phyloP scores from a whole-genome alignment of 2,329 filamentous ascomycete genomes.

The Dactylonectria estremocensis region DNA sequence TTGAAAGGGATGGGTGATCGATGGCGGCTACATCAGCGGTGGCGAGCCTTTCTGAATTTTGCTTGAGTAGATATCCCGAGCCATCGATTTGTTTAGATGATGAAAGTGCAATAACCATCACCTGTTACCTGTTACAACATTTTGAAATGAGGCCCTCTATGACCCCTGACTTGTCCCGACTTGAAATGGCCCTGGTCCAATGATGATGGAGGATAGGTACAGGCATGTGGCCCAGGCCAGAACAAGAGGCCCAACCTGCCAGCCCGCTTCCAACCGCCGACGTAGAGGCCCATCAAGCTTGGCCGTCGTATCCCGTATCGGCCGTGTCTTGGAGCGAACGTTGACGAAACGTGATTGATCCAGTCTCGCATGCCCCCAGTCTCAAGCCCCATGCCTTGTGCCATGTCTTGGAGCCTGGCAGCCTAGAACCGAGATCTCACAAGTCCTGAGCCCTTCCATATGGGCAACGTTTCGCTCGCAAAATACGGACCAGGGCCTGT shows the following conservation, averaged over 20 bases:
- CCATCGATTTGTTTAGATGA: conserved; percentile 41
- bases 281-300: background rate
- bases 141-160: conserved; percentile 16
- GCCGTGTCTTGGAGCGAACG: conserved; percentile 12
- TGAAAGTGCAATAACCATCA: conserved; percentile 35
- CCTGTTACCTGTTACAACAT: conserved; percentile 12
- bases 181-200: conserved; percentile 14
- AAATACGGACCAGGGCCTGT: background rate
- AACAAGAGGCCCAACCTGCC: background rate
- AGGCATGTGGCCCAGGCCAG: background rate
- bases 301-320: conserved; percentile 18
- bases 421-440: conserved; percentile 10
- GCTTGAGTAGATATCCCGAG: conserved; percentile 46
- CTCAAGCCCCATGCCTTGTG: background rate
- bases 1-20: conserved; percentile 22
- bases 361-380: conserved; percentile 8
- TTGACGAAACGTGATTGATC: conserved; percentile 12
- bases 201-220: background rate
- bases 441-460: conserved; percentile 13
- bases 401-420: background rate
- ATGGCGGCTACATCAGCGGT: conserved; percentile 40
- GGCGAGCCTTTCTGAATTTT: conserved; percentile 29
- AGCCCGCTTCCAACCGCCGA: background rate
- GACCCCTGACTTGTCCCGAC: conserved; percentile 22
- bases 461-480: background rate